Evolutionary conservation across 495 filamentous ascomycete species (phyloP), one percentile per base, ranked within the genome.

Genomic region (Achaetomiella virescens): DNA sequence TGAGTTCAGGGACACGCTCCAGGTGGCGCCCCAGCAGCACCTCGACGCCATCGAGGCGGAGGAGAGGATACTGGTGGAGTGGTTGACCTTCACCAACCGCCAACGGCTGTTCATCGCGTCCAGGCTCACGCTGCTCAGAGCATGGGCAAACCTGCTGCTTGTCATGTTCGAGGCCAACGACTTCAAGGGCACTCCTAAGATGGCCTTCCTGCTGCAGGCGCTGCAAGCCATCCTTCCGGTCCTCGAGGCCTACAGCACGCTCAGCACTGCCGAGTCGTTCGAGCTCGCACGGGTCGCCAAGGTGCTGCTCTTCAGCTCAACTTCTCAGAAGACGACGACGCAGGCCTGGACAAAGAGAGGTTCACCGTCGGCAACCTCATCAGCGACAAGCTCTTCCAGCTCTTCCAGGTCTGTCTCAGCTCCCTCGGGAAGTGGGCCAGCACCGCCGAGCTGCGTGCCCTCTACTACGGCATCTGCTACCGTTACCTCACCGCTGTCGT

Each of bases 401-500:
- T 97, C 17, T 97, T 99, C 76, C 87, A 95, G 48, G 73, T 89
- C 25, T 88, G 85, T 48, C 74, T 95, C 20, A 79, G 81, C 57
- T 87, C 88, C 10, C 85, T 95, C 52, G 80, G 82, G 52, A 81
- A 85, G 52, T 84, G 89, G 52, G 78, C 81, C 9, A 79, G 82
- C n/a, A 84, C 81, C 61, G 71, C 85, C 27, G 72, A 81, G 51
- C 72, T 99, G 21, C 82, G 93, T 14, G 84, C 95, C 48, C 77
- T 85, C 25, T 87, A 92, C 63, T 97, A 98, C 72, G 86, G 84
- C 62, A 90, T 95, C 56, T 89, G 87, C 70, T 89, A 91, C 64
- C 82, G 85, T 18, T 95, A 95, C 65, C 78, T 96, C 49, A 81
- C 80, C 37, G 84, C 85, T 20, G 86, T 92, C 55, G 81, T 85